Conservation (phyloP, 257 asterid genomes). For the Salvia rosmarinus region DNA sequence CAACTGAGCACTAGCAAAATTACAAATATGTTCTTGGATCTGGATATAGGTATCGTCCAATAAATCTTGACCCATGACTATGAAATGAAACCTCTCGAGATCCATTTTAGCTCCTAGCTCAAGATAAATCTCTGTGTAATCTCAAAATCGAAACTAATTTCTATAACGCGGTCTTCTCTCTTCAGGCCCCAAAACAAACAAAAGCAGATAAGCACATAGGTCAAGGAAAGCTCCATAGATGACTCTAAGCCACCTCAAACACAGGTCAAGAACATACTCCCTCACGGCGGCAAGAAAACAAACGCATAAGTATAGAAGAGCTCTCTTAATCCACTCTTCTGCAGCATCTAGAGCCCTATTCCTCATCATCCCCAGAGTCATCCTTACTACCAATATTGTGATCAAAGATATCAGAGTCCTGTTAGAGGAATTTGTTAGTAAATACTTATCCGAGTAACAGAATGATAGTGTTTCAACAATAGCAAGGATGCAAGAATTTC, state of each 20-base stretch:
- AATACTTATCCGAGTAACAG: not conserved
- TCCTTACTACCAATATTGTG: not conserved
- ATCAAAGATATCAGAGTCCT: not conserved
- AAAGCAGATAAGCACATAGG: not conserved
- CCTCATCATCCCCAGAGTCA: not conserved
- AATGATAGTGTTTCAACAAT: not conserved
- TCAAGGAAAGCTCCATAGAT: not conserved
- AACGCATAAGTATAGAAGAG: not conserved
- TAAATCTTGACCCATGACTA: not conserved
- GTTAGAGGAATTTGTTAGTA: not conserved
- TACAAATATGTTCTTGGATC: not conserved
- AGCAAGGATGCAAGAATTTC: not conserved
- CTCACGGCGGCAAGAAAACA: not conserved
- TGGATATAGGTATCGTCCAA: too few species aligned
- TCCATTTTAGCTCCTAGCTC: not conserved
- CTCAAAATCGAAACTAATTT: not conserved
- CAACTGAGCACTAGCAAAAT: too few species aligned
- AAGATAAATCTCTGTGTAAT: not conserved
- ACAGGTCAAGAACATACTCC: not conserved
- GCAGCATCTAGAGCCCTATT: not conserved
- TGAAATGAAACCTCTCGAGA: not conserved
- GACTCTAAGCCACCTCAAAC: not conserved
- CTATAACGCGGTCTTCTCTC: not conserved
- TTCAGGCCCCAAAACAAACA: not conserved
- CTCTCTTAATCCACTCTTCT: not conserved